Evolutionary conservation across 495 filamentous ascomycete genomes (phyloP), one percentile per base, ranked within the genome.

Genomic region (Podospora anserina): DNA sequence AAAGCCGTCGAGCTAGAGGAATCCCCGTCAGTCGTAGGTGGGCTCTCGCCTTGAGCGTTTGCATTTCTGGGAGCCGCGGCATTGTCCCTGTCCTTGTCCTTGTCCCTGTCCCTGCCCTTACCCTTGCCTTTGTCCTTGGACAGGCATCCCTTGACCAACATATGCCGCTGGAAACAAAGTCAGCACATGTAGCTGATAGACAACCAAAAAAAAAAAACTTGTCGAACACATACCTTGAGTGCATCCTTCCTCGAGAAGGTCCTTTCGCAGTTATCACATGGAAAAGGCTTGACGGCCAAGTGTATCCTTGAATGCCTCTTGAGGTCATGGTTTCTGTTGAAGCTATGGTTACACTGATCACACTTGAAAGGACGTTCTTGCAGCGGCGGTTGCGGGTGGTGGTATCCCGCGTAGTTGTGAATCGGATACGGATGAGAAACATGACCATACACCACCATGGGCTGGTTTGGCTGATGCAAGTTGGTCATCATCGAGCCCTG

Each of bases 161-260:
- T 89, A 82, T 98, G 94, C 72, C 94, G 55, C 55, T 58, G 23
- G n/a, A 7, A 84, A 92, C 96, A 19, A 60, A 39, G 60, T 71
- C 30, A 71, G 66, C 64, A 68, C 7, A 19, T 5, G 3, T 28
- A 18, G 0, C 11, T 56, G 54, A 56, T 13, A 19, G 44, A 7
- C 34, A 54, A 7, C 34, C 62, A 11, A 60, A 53, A 0, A 18
- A 53, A 5, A 11, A 54, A 5, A 39, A 20, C 30, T 13, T 30
- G 23, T 23, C 61, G 44, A 7, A 56, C 23, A 62, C 80, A 68
- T 63, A 98, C 95, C 91, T 99, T 99, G 16, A 99, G 83, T 20
- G 95, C 95, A 83, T 99, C 95, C 78, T 97, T 99, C 55, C 95
- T 82, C 20, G 92, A 97, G 72, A 99, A 99, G 78, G 92, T 95